These are phyloP conservation scores for Mycena citricolor DNA, from an alignment of 1,284 basidiomycete species.

Conservation along the genomic window DNA sequence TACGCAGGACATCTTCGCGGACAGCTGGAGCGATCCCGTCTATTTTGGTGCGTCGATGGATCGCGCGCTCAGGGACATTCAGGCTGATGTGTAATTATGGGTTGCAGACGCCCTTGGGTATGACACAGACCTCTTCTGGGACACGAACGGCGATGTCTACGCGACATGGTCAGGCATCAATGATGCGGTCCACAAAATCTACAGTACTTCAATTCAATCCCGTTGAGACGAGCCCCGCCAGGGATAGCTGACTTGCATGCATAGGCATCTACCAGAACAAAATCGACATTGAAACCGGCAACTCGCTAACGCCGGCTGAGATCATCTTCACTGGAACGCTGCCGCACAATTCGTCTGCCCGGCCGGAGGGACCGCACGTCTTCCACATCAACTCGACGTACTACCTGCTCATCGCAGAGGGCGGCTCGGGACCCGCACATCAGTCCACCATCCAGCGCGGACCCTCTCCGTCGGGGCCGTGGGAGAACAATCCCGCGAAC, in stretches of 20 bases:
- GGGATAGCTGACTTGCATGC: background rate
- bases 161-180: slow-evolving; percentile 39
- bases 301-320: slow-evolving; percentile 37
- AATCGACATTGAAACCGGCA: slow-evolving; percentile 40
- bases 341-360: slow-evolving; percentile 33
- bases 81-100: background rate
- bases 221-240: slow-evolving; percentile 4
- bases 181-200: slow-evolving; percentile 41
- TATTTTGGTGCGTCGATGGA: slow-evolving; percentile 34
- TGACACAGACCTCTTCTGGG: slow-evolving; percentile 44
- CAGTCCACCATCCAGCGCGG: slow-evolving; percentile 38
- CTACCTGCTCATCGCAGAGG: slow-evolving; percentile 45
- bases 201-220: slow-evolving; percentile 31
- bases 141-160: slow-evolving; percentile 38
- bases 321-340: slow-evolving; percentile 38
- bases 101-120: slow-evolving; percentile 40
- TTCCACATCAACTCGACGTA: slow-evolving; percentile 41
- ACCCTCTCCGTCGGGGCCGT: slow-evolving; percentile 39
- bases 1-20: slow-evolving; percentile 40
- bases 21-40: slow-evolving; percentile 44
- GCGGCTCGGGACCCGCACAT: slow-evolving; percentile 35
- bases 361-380: slow-evolving; percentile 44
- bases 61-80: background rate
- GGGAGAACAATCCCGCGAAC: slow-evolving; percentile 40
- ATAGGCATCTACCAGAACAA: slow-evolving; percentile 41